Conservation (phyloP, 176 grass and related monocot species). For the Zoysia japonica region DNA sequence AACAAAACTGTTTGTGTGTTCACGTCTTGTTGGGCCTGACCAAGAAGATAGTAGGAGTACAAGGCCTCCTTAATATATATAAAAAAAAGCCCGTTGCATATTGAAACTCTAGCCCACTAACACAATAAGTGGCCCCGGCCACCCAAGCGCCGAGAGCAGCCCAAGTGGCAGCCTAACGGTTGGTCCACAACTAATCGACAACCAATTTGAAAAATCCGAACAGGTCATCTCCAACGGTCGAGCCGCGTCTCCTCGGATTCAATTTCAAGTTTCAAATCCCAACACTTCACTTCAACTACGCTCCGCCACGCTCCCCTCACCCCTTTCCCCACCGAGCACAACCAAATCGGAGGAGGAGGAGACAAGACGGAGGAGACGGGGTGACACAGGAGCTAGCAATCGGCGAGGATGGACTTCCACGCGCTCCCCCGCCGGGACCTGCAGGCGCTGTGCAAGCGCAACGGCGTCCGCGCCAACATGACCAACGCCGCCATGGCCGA, state of each 20-base stretch:
- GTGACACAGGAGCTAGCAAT: neutral
- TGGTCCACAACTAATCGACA: neutral
- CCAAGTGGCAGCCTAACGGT: neutral
- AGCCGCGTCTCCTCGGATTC: conserved; percentile 26
- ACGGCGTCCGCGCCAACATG: conserved; percentile 73
- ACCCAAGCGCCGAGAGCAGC: neutral
- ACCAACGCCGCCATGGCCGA: conserved; percentile 84
- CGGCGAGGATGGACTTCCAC: conserved; percentile 66
- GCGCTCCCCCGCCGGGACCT: conserved; percentile 69
- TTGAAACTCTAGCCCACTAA: too few species aligned
- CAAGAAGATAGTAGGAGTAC: too few species aligned
- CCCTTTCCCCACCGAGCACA: neutral
- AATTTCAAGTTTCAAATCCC: neutral
- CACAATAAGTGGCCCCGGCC: too few species aligned
- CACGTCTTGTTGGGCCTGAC: too few species aligned
- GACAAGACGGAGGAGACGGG: neutral
- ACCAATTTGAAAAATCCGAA: neutral
- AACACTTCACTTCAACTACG: neutral
- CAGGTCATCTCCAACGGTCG: conserved; percentile 32
- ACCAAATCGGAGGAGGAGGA: neutral
- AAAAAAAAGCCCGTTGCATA: too few species aligned
- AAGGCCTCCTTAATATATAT: too few species aligned
- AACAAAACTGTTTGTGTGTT: too few species aligned
- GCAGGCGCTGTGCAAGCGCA: conserved; percentile 85
- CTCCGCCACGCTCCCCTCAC: neutral